These are phyloP conservation scores for Apiotrichum veenhuisii DNA, from an alignment of 1,284 basidiomycete species.

Conservation along the genomic window DNA sequence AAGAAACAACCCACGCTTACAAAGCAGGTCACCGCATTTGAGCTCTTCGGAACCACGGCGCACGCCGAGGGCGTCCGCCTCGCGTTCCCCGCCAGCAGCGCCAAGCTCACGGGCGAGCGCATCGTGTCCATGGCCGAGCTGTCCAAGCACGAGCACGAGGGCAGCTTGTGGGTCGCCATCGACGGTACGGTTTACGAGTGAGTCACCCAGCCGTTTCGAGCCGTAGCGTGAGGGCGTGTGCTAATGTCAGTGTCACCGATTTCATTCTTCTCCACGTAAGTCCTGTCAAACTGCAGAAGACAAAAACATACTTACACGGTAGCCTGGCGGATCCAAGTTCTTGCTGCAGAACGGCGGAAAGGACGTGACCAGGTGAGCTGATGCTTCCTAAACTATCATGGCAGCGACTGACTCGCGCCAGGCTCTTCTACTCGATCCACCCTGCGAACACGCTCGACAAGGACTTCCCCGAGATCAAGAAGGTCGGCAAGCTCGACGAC, in stretches of 20 bases:
- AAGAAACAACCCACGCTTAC: not conserved
- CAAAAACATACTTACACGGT: not conserved
- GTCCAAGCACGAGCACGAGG: conserved; percentile 23
- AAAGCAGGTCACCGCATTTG: conserved; percentile 2
- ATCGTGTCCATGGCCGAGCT: conserved; percentile 22
- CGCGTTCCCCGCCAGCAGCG: conserved; percentile 1
- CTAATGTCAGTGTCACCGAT: conserved; percentile 27
- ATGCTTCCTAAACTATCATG: not conserved
- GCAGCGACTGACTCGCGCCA: conserved; percentile 6
- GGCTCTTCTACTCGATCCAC: conserved; percentile 27
- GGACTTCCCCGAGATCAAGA: conserved; percentile 18
- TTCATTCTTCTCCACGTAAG: conserved; percentile 26
- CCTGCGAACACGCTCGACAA: conserved; percentile 26
- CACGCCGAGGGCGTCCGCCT: conserved; percentile 2
- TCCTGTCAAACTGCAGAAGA: not conserved
- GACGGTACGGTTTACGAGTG: conserved; percentile 39
- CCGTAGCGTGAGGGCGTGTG: not conserved
- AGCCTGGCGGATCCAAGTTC: conserved; percentile 37
- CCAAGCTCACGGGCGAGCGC: conserved; percentile 2
- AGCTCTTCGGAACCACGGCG: not conserved
- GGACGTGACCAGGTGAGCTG: conserved; percentile 27
- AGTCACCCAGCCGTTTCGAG: conserved; percentile 6
- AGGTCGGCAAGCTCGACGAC: conserved; percentile 26
- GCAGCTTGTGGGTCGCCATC: conserved; percentile 35
- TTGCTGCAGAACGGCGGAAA: conserved; percentile 34